Percentiles rank a stretch among this genome's conserved stretches.
These are phyloP conservation scores for Aureobasidium lini DNA, from an alignment of 2,329 filamentous ascomycete species.

Conservation along the genomic window DNA sequence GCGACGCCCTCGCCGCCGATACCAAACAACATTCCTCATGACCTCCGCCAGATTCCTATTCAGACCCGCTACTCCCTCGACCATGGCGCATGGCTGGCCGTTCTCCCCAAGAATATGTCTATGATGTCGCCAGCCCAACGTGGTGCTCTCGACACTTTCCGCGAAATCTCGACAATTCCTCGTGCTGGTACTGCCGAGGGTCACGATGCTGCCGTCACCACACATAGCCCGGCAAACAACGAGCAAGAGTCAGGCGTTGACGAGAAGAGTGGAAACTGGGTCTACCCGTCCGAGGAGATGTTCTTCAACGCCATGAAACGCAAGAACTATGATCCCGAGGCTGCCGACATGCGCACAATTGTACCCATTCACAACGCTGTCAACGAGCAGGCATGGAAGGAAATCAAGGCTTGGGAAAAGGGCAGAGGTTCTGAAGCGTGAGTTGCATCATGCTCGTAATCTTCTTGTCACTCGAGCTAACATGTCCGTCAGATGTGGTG, in stretches of 20 bases:
- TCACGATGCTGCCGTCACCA: slow-evolving; percentile 27
- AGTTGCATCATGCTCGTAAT: slow-evolving; percentile 19
- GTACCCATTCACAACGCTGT: slow-evolving; percentile 98
- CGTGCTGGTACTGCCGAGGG: slow-evolving; percentile 33
- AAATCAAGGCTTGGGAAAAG: slow-evolving; percentile 84
- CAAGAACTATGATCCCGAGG: slow-evolving; percentile 68
- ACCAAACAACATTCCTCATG: slow-evolving; percentile 32
- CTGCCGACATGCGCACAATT: slow-evolving; percentile 77
- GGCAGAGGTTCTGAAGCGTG: slow-evolving; percentile 53
- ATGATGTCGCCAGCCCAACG: slow-evolving; percentile 27
- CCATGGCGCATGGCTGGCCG: slow-evolving; percentile 25
- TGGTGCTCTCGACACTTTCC: slow-evolving; percentile 52
- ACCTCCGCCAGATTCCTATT: slow-evolving; percentile 14
- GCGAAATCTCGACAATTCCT: slow-evolving; percentile 72
- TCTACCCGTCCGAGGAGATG: slow-evolving; percentile 94
- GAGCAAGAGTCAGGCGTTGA: slow-evolving; percentile 72
- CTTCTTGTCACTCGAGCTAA: neutral
- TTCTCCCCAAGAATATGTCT: slow-evolving; percentile 19
- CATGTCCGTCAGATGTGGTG: slow-evolving; percentile 50
- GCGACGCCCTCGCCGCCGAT: slow-evolving; percentile 17
- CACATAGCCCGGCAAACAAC: slow-evolving; percentile 54
- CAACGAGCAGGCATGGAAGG: slow-evolving; percentile 90
- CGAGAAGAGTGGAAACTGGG: slow-evolving; percentile 73
- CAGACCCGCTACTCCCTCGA: slow-evolving; percentile 26
- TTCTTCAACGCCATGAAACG: slow-evolving; percentile 96